Percentiles rank a stretch among this genome's conserved stretches.
Conservation (phyloP, 345 rosid genomes). For the Noccaea caerulescens region DNA sequence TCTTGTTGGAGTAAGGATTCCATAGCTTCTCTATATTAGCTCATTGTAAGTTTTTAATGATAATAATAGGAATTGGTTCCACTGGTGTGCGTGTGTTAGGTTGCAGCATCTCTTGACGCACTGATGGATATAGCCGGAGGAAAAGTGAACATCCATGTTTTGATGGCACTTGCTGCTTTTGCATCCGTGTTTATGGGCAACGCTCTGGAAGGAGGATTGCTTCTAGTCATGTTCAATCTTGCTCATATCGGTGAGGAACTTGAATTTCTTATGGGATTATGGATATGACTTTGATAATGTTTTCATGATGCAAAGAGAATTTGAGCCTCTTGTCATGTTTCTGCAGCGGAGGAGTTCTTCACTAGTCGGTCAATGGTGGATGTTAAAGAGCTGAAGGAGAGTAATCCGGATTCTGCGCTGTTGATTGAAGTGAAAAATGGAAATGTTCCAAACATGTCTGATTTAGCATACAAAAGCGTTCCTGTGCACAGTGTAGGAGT, state of each 20-base stretch:
- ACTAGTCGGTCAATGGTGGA: conserved; percentile 92
- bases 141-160: conserved; percentile 88
- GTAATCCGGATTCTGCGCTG: conserved; percentile 80
- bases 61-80: background rate
- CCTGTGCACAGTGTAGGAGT: conserved; percentile 86
- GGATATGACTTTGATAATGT: background rate
- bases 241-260: conserved; percentile 83
- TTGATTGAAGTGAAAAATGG: conserved; percentile 66
- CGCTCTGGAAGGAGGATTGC: conserved; percentile 92
- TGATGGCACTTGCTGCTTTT: conserved; percentile 97
- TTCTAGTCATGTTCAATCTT: conserved; percentile 95
- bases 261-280: background rate
- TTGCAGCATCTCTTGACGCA: conserved; percentile 91
- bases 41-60: conserved; percentile 6
- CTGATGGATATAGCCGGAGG: conserved; percentile 87
- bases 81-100: conserved; percentile 48
- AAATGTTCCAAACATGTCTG: conserved; percentile 64
- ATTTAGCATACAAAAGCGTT: conserved; percentile 73
- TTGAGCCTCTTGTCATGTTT: conserved; percentile 11
- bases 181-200: conserved; percentile 96
- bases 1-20: conserved; percentile 75
- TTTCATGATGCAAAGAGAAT: background rate
- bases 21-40: background rate
- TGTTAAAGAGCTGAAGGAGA: conserved; percentile 92
- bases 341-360: conserved; percentile 96